A percentile compares a stretch with the other conserved stretches of the same genome.
Evolutionary conservation across 345 rosid species (phyloP).

Genomic region (Iberis pinnata): DNA sequence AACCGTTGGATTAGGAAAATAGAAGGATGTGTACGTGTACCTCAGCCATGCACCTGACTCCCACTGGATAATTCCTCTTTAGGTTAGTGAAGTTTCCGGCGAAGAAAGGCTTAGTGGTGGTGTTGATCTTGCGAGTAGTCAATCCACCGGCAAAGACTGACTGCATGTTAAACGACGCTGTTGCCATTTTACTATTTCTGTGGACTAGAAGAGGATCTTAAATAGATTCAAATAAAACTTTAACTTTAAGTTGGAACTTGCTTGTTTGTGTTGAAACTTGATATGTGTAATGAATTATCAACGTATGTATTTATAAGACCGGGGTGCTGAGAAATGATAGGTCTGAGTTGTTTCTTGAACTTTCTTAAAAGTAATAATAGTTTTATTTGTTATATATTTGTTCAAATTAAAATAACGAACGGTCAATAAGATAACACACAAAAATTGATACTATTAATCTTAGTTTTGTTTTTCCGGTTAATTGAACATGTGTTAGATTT

Average conservation of each 20-base stretch:
- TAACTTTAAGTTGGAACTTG: background rate
- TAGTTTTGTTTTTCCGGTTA: slow-evolving; percentile 1
- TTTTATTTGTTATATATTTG: background rate
- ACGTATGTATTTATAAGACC: slow-evolving; percentile 25
- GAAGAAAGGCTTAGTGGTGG: slow-evolving; percentile 18
- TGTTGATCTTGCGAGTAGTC: slow-evolving; percentile 19
- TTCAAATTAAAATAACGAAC: background rate
- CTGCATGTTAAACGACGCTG: slow-evolving; percentile 35
- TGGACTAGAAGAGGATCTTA: background rate
- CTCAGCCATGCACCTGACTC: slow-evolving; percentile 43
- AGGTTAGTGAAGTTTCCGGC: slow-evolving; percentile 19
- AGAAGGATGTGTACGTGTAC: slow-evolving; percentile 19
- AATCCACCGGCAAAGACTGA: slow-evolving; percentile 33
- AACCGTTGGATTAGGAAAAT: background rate
- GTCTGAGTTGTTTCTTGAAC: slow-evolving; percentile 19
- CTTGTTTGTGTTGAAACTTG: slow-evolving; percentile 14
- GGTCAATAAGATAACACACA: slow-evolving; percentile 16
- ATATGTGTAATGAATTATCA: background rate
- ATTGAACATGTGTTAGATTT: background rate
- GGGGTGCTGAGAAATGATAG: slow-evolving; percentile 13
- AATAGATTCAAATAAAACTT: background rate
- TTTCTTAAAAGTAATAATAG: background rate
- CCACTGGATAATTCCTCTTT: slow-evolving; percentile 22
- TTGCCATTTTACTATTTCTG: slow-evolving; percentile 35
- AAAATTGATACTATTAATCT: background rate